Conservation (phyloP, 768 basidiomycete genomes). For the Tephrocybe sp. region DNA sequence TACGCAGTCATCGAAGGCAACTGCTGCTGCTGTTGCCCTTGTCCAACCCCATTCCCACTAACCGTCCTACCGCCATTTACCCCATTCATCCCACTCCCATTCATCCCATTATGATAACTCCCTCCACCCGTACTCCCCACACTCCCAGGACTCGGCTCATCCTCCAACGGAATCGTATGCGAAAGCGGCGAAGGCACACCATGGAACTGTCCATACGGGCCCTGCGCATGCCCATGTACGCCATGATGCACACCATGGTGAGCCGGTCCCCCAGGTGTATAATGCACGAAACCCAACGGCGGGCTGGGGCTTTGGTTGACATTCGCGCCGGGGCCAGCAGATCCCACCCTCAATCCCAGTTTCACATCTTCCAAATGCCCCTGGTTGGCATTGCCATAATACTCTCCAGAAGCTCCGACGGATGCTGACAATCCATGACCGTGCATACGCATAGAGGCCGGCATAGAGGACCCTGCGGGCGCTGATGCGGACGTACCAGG, state of each 20-base stretch:
- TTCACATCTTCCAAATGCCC: slow-evolving; percentile 27
- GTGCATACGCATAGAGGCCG: slow-evolving; percentile 36
- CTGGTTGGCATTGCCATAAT: slow-evolving; percentile 42
- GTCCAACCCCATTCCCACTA: background rate
- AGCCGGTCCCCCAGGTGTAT: slow-evolving; percentile 40
- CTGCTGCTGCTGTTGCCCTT: background rate
- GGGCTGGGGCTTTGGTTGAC: slow-evolving; percentile 62
- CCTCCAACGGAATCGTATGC: slow-evolving; percentile 30
- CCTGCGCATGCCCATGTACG: slow-evolving; percentile 25
- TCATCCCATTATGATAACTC: slow-evolving; percentile 21
- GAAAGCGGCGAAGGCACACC: slow-evolving; percentile 52
- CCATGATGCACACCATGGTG: too few species aligned
- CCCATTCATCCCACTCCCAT: background rate
- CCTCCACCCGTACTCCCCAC: background rate
- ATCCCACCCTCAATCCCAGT: slow-evolving; percentile 30
- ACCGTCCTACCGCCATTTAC: background rate
- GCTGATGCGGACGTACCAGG: slow-evolving; percentile 30
- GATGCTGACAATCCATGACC: slow-evolving; percentile 52
- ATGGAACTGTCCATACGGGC: slow-evolving; percentile 38
- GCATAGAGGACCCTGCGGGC: slow-evolving; percentile 22
- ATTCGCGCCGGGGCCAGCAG: slow-evolving; percentile 14
- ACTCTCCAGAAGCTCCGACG: slow-evolving; percentile 54
- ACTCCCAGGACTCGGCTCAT: slow-evolving; percentile 15
- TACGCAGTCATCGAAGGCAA: slow-evolving; percentile 21
- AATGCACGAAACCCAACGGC: slow-evolving; percentile 58